Evolutionary conservation across 176 grass and related monocot genomes (phyloP), one percentile per base, ranked within the genome.

Genomic region (Miscanthus lutarioriparius): DNA sequence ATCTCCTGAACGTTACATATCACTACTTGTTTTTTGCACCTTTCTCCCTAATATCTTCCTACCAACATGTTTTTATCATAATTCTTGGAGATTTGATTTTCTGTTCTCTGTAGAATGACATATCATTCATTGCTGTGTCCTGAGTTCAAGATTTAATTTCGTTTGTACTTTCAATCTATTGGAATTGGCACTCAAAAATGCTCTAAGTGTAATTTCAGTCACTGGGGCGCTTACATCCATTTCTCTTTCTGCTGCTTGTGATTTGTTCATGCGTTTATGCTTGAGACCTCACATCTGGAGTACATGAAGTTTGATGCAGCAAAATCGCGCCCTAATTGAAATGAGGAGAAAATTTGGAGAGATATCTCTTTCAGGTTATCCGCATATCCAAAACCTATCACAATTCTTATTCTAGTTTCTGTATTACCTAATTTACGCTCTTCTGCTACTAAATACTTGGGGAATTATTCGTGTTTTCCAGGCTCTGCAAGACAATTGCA

Each of bases 321-420:
- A 79, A 99, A 92, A 63, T 89, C 79, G 38, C 96, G 93, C n/a
- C 40, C 75, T 99, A 38, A 99, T 99, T 27, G 96, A n/a, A 99
- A 66, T 88, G 96, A n/a, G 96, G 93, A 25, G 96, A 83, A 98
- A 96, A 73, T 99, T 99, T 89, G 93, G 96, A 80, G 96, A 96
- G 78, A 99, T 99, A 70, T 99, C 96, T 15, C n/a, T 74, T 99
- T 76, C 96, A 99, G 96, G 96, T 96, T 44, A 39, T 45, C 61
- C 16, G 14, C 9, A 85, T 37, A 47, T 35, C 38, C n/a, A 27
- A 5, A 84, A 37, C 20, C 56, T n/a, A n/a, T 78, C 11, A 9
- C 1, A 2, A 26, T 25, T 62, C 10, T 62, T 62, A 53, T n/a
- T 71, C 20, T 72, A n/a, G 17, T 77, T 56, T 75, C 25, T 73